Evolutionary conservation across 1,284 basidiomycete genomes (phyloP), one percentile per base, ranked within the genome.

Genomic region (Naganishia sp.): DNA sequence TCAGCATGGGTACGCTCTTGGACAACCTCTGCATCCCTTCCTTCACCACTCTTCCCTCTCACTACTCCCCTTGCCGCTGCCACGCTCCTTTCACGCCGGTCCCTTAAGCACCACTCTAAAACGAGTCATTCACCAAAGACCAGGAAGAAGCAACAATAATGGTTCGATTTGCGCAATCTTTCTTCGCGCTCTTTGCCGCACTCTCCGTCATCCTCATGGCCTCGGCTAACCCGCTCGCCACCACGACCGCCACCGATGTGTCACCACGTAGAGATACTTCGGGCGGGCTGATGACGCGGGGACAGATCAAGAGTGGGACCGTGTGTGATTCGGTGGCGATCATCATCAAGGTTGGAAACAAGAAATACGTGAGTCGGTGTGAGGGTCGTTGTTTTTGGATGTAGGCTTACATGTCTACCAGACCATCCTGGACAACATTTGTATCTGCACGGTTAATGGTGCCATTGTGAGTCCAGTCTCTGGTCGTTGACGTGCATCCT

Each of bases 371-470:
- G n/a, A 18, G 56, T 42, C 13, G 18, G 1, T 31, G 4, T 18
- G 9, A 9, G 16, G 16, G 21, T 36, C 16, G 52, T 5, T 28
- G 21, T 39, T 15, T 15, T 25, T 16, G 25, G 10, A 31, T 39
- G 45, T 11, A 48, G 45, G 36, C n/a, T 31, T 31, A 10, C 36
- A 13, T 25, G 18, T 21, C 9, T 13, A n/a, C 21, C 42, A 61
- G 57, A 61, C 57, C 15, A 42, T 61, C 48, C 49, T 61, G 48
- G 25, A 61, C 25, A 48, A 48, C 23, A 61, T 61, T 21, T 61
- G 57, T 42, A n/a, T 61, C 3, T 61, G 57, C 15, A 61, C 57
- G 21, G 48, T 52, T 18, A 46, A 46, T 31, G 57, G 57, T 23
- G 31, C 43, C 3, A 33, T 61, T n/a, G 57, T 61, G 50, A 10